Evolutionary conservation across 1,139 yeast genomes (phyloP).

Genomic region (Candida gigantensis): DNA sequence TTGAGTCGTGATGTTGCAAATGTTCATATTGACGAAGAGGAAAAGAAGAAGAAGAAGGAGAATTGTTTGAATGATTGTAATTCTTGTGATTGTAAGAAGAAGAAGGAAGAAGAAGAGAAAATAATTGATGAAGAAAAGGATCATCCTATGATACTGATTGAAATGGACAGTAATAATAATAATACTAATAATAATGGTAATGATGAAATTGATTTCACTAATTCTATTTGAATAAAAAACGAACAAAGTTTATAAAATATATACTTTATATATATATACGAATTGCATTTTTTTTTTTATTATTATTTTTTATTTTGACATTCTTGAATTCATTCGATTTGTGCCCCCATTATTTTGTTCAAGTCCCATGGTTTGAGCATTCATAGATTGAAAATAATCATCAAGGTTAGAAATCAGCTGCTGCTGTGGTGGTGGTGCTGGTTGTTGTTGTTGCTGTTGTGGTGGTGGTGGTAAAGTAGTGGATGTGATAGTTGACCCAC

Average conservation of each 20-base stretch:
- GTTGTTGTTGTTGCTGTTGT: conserved; percentile 19
- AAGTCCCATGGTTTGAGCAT: conserved; percentile 1
- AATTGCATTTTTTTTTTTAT: too few species aligned
- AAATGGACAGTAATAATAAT: conserved; percentile 5
- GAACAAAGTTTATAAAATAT: neutral
- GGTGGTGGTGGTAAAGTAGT: too few species aligned
- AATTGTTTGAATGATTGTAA: conserved; percentile 13
- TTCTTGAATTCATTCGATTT: conserved; percentile 5
- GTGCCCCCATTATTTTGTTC: conserved; percentile 1
- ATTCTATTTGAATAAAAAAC: conserved; percentile 6
- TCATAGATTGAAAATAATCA: conserved; percentile 30
- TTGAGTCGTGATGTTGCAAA: conserved; percentile 5
- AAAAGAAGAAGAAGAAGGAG: conserved; percentile 7
- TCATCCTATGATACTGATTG: conserved; percentile 12
- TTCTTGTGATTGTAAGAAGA: conserved; percentile 11
- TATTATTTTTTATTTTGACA: neutral
- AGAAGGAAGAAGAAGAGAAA: too few species aligned
- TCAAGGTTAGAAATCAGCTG: conserved; percentile 31
- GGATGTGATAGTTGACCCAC: neutral
- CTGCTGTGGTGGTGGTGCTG: conserved; percentile 17
- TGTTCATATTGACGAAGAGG: conserved; percentile 2
- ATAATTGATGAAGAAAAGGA: conserved; percentile 2
- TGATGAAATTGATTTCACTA: conserved; percentile 23
- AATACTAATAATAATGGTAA: conserved; percentile 14
- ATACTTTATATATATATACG: neutral